Evolutionary conservation across 495 filamentous ascomycete genomes (phyloP).

Genomic region (Penicillium samsonianum): DNA sequence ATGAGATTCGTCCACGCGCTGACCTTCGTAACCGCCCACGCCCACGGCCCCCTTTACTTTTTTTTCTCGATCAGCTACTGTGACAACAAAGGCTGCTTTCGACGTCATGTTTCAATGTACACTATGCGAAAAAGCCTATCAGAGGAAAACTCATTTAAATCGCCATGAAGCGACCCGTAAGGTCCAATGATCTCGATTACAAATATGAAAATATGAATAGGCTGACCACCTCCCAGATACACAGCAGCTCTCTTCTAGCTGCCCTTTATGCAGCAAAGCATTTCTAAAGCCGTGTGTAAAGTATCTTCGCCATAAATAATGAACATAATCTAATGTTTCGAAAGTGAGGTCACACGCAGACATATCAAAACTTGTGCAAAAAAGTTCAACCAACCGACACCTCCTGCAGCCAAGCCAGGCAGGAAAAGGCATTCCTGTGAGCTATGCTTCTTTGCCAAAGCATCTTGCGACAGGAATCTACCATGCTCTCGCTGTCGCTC

Average conservation of each 20-base stretch:
- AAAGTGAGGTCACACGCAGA: constrained; percentile 39
- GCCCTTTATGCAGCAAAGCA: constrained; percentile 41
- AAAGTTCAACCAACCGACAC: constrained; percentile 36
- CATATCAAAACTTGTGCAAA: constrained; percentile 40
- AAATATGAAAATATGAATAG: neutral
- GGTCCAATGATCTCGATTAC: neutral
- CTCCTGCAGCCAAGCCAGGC: constrained; percentile 34
- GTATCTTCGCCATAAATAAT: neutral
- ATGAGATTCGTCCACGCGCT: neutral
- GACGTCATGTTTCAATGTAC: constrained; percentile 36
- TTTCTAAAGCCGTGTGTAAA: constrained; percentile 35
- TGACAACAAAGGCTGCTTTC: neutral
- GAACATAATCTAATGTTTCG: neutral
- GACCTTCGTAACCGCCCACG: neutral
- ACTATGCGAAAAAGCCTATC: constrained; percentile 36
- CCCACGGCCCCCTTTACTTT: neutral
- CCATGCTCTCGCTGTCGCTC: constrained; percentile 36
- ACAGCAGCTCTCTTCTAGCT: constrained; percentile 27
- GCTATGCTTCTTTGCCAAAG: constrained; percentile 33
- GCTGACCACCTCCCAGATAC: constrained; percentile 33
- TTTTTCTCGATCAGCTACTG: neutral
- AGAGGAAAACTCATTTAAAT: constrained; percentile 33
- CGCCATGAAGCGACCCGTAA: constrained; percentile 39
- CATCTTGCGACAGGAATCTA: constrained; percentile 31
- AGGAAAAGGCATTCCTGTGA: constrained; percentile 41